Evolutionary conservation across 2,329 filamentous ascomycete genomes (phyloP), one percentile per base, ranked within the genome.

Genomic region (Mycocentrospora acerina): DNA sequence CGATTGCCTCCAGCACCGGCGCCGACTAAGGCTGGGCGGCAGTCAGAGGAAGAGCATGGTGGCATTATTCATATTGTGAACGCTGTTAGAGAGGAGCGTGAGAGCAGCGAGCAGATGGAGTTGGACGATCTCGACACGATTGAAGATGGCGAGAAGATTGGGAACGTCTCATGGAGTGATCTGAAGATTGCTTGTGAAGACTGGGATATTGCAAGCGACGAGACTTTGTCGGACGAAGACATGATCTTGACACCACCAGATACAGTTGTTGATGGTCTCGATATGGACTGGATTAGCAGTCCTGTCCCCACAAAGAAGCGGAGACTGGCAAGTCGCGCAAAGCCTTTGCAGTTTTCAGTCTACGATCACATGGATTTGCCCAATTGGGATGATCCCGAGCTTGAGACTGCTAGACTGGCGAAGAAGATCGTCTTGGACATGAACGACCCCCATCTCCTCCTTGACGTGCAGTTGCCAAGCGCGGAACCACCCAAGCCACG

Each of bases 131-230:
- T 78, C 17, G 78, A 80, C 33, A 73, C 70, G 17, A 71, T 78
- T 18, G 70, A 76, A 15, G 79, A 82, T 7, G 59, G 79, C 11
- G 85, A 91, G 54, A 79, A 77, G 14, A 74, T 93, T 13, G 87
- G 83, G 22, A 88, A 88, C 2, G 81, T 88, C 45, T 86, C 80
- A 0, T 79, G 91, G 66, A 80, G 85, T 35, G 90, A 97, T 57
- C 81, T 98, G 38, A 82, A 88, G 40, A 80, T 94, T 31, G 81
- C 93, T 5, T 96, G 90, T 58, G 82, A 88, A 42, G 88, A 96
- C 62, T 97, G 89, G 86, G 83, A 87, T 38, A 69, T 81, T 13
- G 76, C 81, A 24, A 53, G 47, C 22, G 62, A 61, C 12, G 50
- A 34, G 37, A 63, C 27, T 15, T 58, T 57, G 13, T 61, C 62